Evolutionary conservation across 176 grass and related monocot species (phyloP), one percentile per base, ranked within the genome.

Genomic region (Poa pratensis): DNA sequence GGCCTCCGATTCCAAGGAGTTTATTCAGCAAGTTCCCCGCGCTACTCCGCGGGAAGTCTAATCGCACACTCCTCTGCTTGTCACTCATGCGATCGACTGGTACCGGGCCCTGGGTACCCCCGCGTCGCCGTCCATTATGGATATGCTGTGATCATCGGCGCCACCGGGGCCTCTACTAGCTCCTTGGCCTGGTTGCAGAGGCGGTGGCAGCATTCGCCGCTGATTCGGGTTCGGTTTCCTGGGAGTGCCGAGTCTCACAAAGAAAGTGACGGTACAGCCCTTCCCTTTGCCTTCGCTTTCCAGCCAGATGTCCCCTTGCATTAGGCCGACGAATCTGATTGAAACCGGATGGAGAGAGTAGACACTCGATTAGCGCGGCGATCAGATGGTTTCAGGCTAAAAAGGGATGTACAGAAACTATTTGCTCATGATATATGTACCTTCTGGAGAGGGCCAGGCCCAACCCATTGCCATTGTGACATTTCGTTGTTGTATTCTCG

Each of bases 401-500:
- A 78, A 46, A 60, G 20, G 43, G 45, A 85, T 57, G 52, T 27
- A 63, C 12, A 89, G 70, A 49, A 34, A 69, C 46, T 16, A 27
- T 82, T 74, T 79, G 14, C 53, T 80, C 15, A 40, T 72, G 5
- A 9, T 42, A 57, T 97, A 49, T 48, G 1, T 43, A 94, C 95
- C 95, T 97, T 82, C 88, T 97, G 60, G 78, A 94, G 64, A 97
- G 91, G 28, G 92, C 95, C 67, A 97, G 84, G 10, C 95, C 95
- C 65, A 97, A 79, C 43, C 92, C 92, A 3, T 77, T 91, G 46
- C 95, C 79, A 6, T 22, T 49, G 0, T 78, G 19, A 74, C 27
- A 24, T 78, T 82, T 82, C 26, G 22, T 55, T 54, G 24, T 65
- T 27, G 55, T 48, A 42, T 83, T 86, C 55, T 86, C 81, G 0